A percentile compares a stretch with the other conserved stretches of the same genome.
phyloP scores from a whole-genome alignment of 192 early-diverging fungal species.

The Obelidium mucronatum region DNA sequence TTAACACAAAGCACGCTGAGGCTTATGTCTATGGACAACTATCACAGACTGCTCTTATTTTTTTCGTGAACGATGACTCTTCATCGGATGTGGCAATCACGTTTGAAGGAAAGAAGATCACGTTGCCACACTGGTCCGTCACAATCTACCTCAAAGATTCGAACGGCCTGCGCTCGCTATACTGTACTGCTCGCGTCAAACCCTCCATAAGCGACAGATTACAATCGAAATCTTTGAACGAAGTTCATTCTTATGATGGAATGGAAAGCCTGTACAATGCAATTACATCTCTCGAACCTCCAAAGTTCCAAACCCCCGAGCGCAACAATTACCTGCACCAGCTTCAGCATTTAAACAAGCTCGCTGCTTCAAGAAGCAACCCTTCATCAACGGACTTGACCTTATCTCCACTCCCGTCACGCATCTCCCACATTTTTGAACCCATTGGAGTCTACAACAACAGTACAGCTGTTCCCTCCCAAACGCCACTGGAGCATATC shows the following conservation, averaged over 20 bases:
- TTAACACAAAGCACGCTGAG: constrained; percentile 4
- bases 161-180: constrained; percentile 12
- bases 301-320: not conserved
- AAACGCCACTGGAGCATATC: constrained; percentile 43
- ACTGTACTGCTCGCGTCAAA: constrained; percentile 17
- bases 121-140: constrained; percentile 35
- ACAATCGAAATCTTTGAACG: too few species aligned
- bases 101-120: constrained; percentile 7
- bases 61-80: constrained; percentile 33
- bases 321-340: not conserved
- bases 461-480: not conserved
- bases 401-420: not conserved
- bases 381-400: constrained; percentile 21
- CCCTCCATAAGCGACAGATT: not conserved
- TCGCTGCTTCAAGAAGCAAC: not conserved
- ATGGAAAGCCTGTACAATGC: too few species aligned
- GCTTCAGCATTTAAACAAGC: not conserved
- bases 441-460: constrained; percentile 31
- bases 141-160: not conserved
- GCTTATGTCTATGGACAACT: constrained; percentile 27
- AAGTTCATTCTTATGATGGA: too few species aligned
- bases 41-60: constrained; percentile 17
- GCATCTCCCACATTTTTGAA: constrained; percentile 22
- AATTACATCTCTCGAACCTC: not conserved
- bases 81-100: not conserved